Conservation (phyloP, 129 eudicot genomes). For the Helianthus tuberosus region DNA sequence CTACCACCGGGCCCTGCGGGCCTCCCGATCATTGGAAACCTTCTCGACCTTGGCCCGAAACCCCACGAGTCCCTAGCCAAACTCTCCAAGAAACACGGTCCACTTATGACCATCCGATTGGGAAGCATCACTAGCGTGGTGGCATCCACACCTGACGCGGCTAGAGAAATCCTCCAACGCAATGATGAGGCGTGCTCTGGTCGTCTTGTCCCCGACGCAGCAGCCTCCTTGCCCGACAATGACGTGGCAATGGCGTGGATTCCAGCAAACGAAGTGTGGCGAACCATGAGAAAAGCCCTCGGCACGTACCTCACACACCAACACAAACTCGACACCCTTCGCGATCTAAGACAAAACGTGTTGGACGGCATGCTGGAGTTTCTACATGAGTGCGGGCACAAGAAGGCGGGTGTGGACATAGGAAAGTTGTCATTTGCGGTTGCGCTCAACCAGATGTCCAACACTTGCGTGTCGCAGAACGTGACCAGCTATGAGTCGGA, state of each 20-base stretch:
- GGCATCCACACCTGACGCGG: neutral
- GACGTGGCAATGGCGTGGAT: neutral
- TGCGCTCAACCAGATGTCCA: neutral
- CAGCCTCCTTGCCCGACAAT: neutral
- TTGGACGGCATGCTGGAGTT: neutral
- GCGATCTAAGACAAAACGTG: neutral
- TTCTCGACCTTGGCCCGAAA: neutral
- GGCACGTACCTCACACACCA: neutral
- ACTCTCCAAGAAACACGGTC: neutral
- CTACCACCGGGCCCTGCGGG: neutral
- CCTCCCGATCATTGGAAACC: constrained; percentile 5
- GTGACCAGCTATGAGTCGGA: neutral
- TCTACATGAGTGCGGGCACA: neutral
- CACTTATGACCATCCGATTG: constrained; percentile 8
- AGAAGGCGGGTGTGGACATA: neutral
- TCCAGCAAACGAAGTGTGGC: neutral
- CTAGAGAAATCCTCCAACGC: constrained; percentile 9
- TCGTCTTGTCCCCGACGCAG: neutral
- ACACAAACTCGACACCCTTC: neutral
- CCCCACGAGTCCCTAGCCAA: constrained; percentile 14
- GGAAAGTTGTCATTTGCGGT: neutral
- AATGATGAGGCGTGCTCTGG: constrained; percentile 15
- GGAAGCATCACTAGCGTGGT: neutral
- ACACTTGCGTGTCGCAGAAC: neutral
- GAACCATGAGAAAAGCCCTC: constrained; percentile 1